A percentile compares a stretch with the other conserved stretches of the same genome.
Evolutionary conservation across 352 stramenopile species (phyloP).

Genomic region (Sclerospora graminicola): DNA sequence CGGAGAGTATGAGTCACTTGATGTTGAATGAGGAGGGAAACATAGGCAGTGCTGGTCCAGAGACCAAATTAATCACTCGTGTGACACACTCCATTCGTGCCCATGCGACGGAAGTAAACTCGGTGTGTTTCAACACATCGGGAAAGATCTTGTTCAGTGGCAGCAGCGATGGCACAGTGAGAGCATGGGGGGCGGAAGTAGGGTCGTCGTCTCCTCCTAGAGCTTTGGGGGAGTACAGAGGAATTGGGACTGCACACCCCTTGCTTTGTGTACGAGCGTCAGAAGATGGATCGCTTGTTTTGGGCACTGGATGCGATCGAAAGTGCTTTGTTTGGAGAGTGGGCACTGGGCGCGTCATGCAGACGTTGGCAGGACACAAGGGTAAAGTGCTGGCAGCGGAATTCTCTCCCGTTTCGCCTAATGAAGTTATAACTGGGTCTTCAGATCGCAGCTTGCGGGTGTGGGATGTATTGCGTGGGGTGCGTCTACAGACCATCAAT

Average conservation of each 20-base stretch:
- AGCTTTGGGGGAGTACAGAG: constrained; percentile 63
- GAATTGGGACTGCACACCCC: constrained; percentile 67
- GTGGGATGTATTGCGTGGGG: constrained; percentile 57
- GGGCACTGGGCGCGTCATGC: constrained; percentile 64
- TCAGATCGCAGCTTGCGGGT: constrained; percentile 67
- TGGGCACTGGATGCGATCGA: constrained; percentile 73
- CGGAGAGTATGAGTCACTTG: constrained; percentile 37
- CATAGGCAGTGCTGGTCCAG: constrained; percentile 1
- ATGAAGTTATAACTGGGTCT: constrained; percentile 69
- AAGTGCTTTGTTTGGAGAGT: constrained; percentile 83
- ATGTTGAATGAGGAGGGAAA: constrained; percentile 16
- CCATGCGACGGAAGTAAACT: constrained; percentile 79
- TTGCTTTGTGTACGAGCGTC: constrained; percentile 73
- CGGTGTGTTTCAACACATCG: constrained; percentile 74
- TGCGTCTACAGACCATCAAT: constrained; percentile 62
- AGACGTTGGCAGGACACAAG: constrained; percentile 79
- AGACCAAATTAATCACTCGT: constrained; percentile 23
- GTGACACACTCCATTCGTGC: constrained; percentile 54
- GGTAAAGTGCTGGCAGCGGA: constrained; percentile 74
- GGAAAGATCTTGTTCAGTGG: constrained; percentile 76
- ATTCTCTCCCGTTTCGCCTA: constrained; percentile 43
- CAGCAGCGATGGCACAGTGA: constrained; percentile 73
- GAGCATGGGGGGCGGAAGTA: constrained; percentile 57
- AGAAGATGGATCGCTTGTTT: constrained; percentile 62
- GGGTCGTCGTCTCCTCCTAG: constrained; percentile 13